Evolutionary conservation across 1,139 yeast genomes (phyloP).

Genomic region (Kluyveromyces sp.): DNA sequence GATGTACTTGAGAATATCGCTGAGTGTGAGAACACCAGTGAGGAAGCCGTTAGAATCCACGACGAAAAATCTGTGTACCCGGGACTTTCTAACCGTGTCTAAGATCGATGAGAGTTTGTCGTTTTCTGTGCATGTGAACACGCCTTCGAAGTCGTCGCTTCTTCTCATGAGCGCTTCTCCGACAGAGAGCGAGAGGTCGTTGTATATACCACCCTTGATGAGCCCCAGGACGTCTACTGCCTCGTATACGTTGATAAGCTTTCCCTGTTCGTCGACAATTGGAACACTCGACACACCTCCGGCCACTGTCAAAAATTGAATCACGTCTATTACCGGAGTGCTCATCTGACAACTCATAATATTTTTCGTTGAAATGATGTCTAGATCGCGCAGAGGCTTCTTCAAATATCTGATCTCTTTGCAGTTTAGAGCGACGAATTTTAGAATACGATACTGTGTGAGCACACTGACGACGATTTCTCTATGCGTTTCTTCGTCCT

Average conservation of each 20-base stretch:
- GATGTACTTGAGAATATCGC: constrained; percentile 84
- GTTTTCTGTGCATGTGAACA: constrained; percentile 84
- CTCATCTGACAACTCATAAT: constrained; percentile 80
- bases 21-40: constrained; percentile 79
- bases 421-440: constrained; percentile 93
- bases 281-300: constrained; percentile 88
- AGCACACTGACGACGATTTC: constrained; percentile 93
- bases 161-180: constrained; percentile 95
- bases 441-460: constrained; percentile 92
- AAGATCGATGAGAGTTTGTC: constrained; percentile 86
- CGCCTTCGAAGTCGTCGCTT: constrained; percentile 96
- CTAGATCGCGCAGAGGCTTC: constrained; percentile 65
- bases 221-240: constrained; percentile 91
- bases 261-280: constrained; percentile 70
- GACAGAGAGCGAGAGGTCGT: constrained; percentile 82
- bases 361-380: constrained; percentile 53
- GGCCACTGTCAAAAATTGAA: constrained; percentile 64
- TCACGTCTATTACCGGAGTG: constrained; percentile 92
- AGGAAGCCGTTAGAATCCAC: constrained; percentile 77
- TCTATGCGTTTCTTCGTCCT: constrained; percentile 85
- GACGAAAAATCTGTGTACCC: constrained; percentile 87
- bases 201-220: constrained; percentile 90
- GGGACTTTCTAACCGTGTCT: constrained; percentile 87
- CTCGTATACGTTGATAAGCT: constrained; percentile 84
- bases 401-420: constrained; percentile 84